A percentile compares a stretch with the other conserved stretches of the same genome.
Conservation (phyloP, 2,329 filamentous ascomycete species). For the Orbilia ellipsospora region DNA sequence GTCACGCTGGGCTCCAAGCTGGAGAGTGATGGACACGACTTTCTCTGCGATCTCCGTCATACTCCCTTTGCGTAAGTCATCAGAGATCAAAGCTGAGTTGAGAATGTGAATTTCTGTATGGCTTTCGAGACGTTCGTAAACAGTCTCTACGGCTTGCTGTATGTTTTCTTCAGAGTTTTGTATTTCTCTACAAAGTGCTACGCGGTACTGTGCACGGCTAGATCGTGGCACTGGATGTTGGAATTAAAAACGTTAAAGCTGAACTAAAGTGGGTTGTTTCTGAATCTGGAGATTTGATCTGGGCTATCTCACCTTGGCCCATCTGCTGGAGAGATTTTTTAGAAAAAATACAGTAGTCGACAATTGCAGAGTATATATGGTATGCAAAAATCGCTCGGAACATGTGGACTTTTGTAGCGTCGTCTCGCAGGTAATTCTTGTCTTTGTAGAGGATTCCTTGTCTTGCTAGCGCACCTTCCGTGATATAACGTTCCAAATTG, state of each 20-base stretch:
- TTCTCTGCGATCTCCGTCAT: slow-evolving; percentile 12
- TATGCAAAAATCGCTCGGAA: slow-evolving; percentile 36
- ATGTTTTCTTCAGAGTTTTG: neutral
- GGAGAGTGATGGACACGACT: neutral
- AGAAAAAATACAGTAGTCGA: slow-evolving; percentile 21
- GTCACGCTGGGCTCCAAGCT: slow-evolving; percentile 23
- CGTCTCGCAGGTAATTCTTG: slow-evolving; percentile 7
- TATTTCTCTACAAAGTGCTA: neutral
- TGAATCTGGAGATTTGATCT: too few relatives aligned
- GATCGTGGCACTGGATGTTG: neutral
- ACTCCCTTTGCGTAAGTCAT: slow-evolving; percentile 11
- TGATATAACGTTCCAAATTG: slow-evolving; percentile 28
- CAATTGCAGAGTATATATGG: slow-evolving; percentile 31
- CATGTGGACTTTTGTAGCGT: slow-evolving; percentile 20
- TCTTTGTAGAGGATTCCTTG: slow-evolving; percentile 16
- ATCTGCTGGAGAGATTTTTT: neutral
- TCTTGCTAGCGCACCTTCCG: neutral
- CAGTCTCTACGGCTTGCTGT: neutral
- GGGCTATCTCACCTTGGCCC: neutral
- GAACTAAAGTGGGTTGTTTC: too few relatives aligned
- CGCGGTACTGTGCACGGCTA: neutral
- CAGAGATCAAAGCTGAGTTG: neutral
- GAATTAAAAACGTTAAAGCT: too few relatives aligned
- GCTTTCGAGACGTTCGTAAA: slow-evolving; percentile 10
- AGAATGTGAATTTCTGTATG: slow-evolving; percentile 26